These are phyloP conservation scores for Penicillium steckii DNA, from an alignment of 495 filamentous ascomycete species.

Conservation along the genomic window DNA sequence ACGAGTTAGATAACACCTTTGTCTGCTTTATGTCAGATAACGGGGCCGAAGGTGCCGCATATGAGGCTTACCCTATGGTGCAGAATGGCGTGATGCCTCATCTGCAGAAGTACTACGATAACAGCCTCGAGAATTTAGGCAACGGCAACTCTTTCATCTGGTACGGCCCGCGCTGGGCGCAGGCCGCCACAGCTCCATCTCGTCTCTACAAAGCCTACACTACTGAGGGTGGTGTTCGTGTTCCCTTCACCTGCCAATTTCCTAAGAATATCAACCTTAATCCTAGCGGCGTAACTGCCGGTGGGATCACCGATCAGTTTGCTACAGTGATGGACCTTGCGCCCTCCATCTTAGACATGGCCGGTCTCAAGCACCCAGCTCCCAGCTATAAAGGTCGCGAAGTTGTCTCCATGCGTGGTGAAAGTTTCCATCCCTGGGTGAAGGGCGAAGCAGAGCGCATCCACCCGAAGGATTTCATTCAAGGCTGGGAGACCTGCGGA, in stretches of 20 bases:
- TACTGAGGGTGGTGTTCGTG: conserved; percentile 60
- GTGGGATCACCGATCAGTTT: conserved; percentile 54
- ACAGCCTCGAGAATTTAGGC: conserved; percentile 60
- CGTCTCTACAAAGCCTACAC: conserved; percentile 62
- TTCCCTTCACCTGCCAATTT: conserved; percentile 56
- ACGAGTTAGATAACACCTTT: conserved; percentile 63
- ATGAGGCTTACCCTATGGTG: conserved; percentile 58
- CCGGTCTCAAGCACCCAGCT: conserved; percentile 57
- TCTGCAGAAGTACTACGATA: conserved; percentile 62
- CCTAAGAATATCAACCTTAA: conserved; percentile 28
- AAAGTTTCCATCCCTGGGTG: conserved; percentile 44
- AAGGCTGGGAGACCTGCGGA: conserved; percentile 49
- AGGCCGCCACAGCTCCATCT: conserved; percentile 63
- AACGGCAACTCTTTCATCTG: conserved; percentile 61
- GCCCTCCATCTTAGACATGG: conserved; percentile 61
- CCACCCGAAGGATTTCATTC: conserved; percentile 47
- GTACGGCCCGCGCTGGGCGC: conserved; percentile 65
- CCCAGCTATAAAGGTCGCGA: conserved; percentile 55
- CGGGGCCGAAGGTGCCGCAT: conserved; percentile 61
- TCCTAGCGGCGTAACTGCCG: conserved; percentile 18
- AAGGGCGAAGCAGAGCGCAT: conserved; percentile 33
- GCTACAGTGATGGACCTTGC: conserved; percentile 65
- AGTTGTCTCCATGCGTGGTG: conserved; percentile 59
- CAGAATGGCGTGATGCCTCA: conserved; percentile 51
- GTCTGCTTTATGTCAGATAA: conserved; percentile 65